Evolutionary conservation across 371 early-diverging fungal genomes (phyloP), one percentile per base, ranked within the genome.

Genomic region (Zopfochytrium polystomum): DNA sequence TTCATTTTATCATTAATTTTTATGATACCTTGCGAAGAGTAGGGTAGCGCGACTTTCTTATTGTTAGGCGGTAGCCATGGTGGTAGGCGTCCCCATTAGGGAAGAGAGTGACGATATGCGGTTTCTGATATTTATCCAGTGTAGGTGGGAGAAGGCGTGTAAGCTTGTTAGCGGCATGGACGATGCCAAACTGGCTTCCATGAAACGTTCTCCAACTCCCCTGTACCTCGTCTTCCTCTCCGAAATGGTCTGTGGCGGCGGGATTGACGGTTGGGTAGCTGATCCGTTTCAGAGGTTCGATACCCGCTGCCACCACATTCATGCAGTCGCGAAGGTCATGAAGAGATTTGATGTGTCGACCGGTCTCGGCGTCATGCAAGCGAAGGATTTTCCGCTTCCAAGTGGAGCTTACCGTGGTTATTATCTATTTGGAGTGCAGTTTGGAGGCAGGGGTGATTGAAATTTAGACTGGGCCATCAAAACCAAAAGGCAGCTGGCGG

Each of bases 71-170:
- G 48, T 63, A 67, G 7, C 79, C 79, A 38, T 50, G 69, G 58
- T 79, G 74, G 49, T 76, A 73, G 2, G 67, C 34, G 49, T 78
- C 79, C 0, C 79, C 79, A 50, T 78, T 78, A 20, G 79, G 79
- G 50, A 70, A 78, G 54, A 75, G 72, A 2, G 66, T 72, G 22
- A 67, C 65, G 1, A 71, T 55, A 11, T 64, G 48, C 18, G 62
- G 73, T 20, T 35, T 58, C 29, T 52, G 34, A 26, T 57, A 18
- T 38, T 48, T 35, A 23, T 32, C 22, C 34, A 50, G 29, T 25
- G 54, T 58, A 1, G 35, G 13, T 31, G 59, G 50, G n/a, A n/a
- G n/a, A n/a, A n/a, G n/a, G n/a, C n/a, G n/a, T n/a, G n/a, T n/a
- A n/a, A n/a, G n/a, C n/a, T n/a, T n/a, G n/a, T n/a, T n/a, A n/a